Conservation (phyloP, 2,329 filamentous ascomycete species). For the Talaromyces sp. region DNA sequence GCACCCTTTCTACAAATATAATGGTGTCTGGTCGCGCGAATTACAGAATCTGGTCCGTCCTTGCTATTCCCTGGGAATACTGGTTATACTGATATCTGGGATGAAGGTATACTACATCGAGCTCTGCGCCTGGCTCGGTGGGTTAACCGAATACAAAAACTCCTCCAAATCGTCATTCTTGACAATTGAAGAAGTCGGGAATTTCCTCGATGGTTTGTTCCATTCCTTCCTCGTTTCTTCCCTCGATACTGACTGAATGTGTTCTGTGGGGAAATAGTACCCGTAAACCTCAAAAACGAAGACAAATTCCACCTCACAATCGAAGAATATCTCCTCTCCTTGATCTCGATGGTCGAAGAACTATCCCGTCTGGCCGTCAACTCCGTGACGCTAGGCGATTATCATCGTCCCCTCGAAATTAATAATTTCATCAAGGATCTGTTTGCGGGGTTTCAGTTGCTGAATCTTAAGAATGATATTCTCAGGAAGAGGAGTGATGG, state of each 20-base stretch:
- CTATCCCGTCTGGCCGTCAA: constrained; percentile 88
- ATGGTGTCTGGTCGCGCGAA: constrained; percentile 75
- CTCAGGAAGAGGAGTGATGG: constrained; percentile 82
- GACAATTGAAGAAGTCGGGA: constrained; percentile 82
- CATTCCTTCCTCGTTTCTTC: not conserved
- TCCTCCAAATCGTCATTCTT: constrained; percentile 60
- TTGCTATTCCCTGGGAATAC: not conserved
- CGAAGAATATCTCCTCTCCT: constrained; percentile 88
- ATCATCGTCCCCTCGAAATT: constrained; percentile 77
- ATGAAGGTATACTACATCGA: constrained; percentile 54
- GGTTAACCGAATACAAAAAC: constrained; percentile 54
- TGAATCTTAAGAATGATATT: constrained; percentile 95
- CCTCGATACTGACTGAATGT: not conserved
- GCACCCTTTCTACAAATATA: constrained; percentile 98
- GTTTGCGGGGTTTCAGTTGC: constrained; percentile 90
- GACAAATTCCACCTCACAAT: constrained; percentile 94
- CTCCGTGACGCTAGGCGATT: constrained; percentile 86
- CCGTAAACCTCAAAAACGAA: constrained; percentile 81
- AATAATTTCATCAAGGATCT: constrained; percentile 91
- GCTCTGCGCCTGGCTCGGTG: constrained; percentile 72
- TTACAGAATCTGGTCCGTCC: constrained; percentile 67
- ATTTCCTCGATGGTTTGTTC: constrained; percentile 63
- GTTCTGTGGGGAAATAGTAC: constrained; percentile 53
- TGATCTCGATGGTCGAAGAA: constrained; percentile 85
- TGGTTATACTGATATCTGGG: no score